Evolutionary conservation across 768 basidiomycete species (phyloP).

Genomic region (Naematelia aurantialba): DNA sequence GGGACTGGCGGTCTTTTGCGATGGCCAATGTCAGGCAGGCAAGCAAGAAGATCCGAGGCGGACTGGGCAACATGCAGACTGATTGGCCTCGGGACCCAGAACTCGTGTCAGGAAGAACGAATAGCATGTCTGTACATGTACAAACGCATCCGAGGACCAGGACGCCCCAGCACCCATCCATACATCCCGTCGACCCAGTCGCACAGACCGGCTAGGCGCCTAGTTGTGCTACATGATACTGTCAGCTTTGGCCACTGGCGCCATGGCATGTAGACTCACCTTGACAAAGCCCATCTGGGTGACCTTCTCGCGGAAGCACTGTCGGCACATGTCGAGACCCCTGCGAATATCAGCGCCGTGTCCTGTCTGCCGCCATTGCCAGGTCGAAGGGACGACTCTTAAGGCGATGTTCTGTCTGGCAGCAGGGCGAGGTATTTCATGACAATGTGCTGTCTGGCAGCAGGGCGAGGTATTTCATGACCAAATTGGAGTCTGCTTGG

Average conservation of each 20-base stretch:
- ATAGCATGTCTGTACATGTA: constrained; percentile 4
- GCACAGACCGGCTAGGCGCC: constrained; percentile 2
- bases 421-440: too few species aligned
- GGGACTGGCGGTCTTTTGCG: too few species aligned
- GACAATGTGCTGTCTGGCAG: too few species aligned
- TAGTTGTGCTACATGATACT: constrained; percentile 37
- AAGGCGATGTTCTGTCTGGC: too few species aligned
- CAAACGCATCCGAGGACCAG: not conserved
- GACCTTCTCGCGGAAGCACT: constrained; percentile 94
- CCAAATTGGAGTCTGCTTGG: too few species aligned
- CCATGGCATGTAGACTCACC: constrained; percentile 54
- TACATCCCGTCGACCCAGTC: not conserved
- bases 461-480: too few species aligned
- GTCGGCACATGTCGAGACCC: constrained; percentile 93
- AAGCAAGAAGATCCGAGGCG: not conserved
- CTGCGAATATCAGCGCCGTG: constrained; percentile 52
- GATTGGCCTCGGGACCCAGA: not conserved
- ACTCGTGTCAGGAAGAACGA: not conserved
- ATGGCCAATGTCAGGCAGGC: too few species aligned
- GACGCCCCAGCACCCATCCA: too few species aligned
- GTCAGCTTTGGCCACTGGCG: constrained; percentile 10
- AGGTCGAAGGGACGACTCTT: too few species aligned
- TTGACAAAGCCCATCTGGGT: constrained; percentile 90
- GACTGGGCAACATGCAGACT: not conserved
- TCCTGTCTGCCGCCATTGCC: too few species aligned